Base-by-base conservation (phyloP, 768 basidiomycete species). In the Leccinum boreale region DNA sequence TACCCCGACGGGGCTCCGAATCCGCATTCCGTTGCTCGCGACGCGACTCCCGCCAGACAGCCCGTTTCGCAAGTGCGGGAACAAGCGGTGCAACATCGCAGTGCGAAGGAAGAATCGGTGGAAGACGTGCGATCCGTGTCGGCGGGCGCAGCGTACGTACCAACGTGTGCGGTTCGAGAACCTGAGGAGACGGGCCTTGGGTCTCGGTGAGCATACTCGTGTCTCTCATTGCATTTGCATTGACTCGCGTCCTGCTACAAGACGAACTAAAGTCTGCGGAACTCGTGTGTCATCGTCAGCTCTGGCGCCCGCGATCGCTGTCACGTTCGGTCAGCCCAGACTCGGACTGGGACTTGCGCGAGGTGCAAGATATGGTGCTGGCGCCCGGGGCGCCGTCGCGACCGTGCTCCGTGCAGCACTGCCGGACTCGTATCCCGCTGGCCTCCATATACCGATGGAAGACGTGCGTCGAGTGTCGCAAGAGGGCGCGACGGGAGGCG, bases 51-150 rank as follows among this genome's bases (percentile, higher is more conserved):
- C 69, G 3, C 35, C 58, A 9, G 58, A 49, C 4, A 35, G 21
- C 10, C 7, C 5, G 4, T 39, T 53, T 21, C 64, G 46, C 12
- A 72, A 73, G 36, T 81, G 80, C 55, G 67, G 62, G 3, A 71
- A 70, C 54, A 63, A 65, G 42, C 57, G 66, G 50, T 81, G 79
- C 47, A 69, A 67, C 8, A 69, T 71, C 31, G 61, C 67, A 6
- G 61, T 81, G 26, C 65, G 73, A 2, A 52, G 52, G 19, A 69
- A 62, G 7, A 72, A 76, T 57, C 70, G 65, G 1, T 77, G 77
- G 78, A 79, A 81, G 61, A 73, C 70, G 9, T 81, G 80, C 47
- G 71, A 75, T 6, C 55, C 74, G 3, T 81, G 80, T 59, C 75
- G 79, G 14, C 59, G 68, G n/a, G 68, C 68, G 21, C 69, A 70